A percentile compares a stretch with the other conserved stretches of the same genome.
Conservation (phyloP, 2,329 filamentous ascomycete species). For the Arthrobotrys musiformis region DNA sequence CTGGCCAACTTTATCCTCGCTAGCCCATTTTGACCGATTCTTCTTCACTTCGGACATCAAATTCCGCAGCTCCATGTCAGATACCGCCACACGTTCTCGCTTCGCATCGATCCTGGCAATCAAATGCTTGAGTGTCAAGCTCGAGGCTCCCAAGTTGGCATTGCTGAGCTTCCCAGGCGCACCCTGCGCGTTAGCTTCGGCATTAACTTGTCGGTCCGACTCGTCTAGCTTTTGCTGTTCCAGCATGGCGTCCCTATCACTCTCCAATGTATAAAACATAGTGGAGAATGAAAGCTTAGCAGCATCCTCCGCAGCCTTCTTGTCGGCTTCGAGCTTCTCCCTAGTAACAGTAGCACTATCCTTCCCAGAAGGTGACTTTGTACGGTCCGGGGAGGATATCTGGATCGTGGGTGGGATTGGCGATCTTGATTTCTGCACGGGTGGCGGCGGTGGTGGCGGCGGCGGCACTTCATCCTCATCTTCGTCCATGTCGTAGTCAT, state of each 20-base stretch:
- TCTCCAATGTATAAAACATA: slow-evolving; percentile 93
- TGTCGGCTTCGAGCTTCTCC: slow-evolving; percentile 91
- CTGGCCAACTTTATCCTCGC: slow-evolving; percentile 95
- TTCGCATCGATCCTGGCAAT: slow-evolving; percentile 96
- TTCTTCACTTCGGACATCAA: slow-evolving; percentile 98
- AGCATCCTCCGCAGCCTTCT: slow-evolving; percentile 87
- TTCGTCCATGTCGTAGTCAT: slow-evolving; percentile 73
- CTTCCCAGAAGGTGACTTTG: slow-evolving; percentile 66
- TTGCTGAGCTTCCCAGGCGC: slow-evolving; percentile 80
- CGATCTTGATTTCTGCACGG: slow-evolving; percentile 63
- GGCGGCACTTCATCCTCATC: slow-evolving; percentile 69
- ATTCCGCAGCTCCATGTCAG: slow-evolving; percentile 88
- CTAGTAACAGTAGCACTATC: slow-evolving; percentile 74
- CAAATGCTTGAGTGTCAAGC: slow-evolving; percentile 93
- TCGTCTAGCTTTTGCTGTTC: slow-evolving; percentile 98
- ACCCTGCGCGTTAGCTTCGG: slow-evolving; percentile 71
- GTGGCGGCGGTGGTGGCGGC: too few relatives aligned
- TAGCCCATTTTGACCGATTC: slow-evolving; percentile 98
- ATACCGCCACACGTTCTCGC: slow-evolving; percentile 86
- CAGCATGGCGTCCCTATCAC: slow-evolving; percentile 93
- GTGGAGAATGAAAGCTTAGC: slow-evolving; percentile 92
- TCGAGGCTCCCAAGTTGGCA: slow-evolving; percentile 94
- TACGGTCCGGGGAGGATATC: slow-evolving; percentile 72
- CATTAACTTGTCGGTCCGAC: slow-evolving; percentile 93
- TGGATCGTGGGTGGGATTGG: slow-evolving; percentile 76